These are phyloP conservation scores for Saksenaea vasiformis DNA, from an alignment of 371 early-diverging fungal genomes.

Conservation along the genomic window DNA sequence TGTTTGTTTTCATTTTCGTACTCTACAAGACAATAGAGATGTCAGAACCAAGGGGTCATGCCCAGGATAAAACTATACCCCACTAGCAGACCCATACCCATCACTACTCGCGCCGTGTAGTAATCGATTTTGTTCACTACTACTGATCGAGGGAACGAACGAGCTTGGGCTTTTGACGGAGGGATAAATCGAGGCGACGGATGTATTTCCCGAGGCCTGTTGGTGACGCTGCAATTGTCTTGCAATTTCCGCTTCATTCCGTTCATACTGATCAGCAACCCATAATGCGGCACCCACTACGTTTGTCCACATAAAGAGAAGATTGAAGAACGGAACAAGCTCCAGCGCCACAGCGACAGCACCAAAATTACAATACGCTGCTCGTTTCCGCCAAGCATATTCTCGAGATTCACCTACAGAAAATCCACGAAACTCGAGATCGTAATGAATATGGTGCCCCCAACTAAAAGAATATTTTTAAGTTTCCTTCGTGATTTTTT, in stretches of 20 bases:
- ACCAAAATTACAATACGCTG: conserved; percentile 61
- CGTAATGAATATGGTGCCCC: conserved; percentile 59
- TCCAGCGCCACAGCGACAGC: conserved; percentile 63
- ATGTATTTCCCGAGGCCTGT: conserved; percentile 14
- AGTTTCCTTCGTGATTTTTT: not conserved
- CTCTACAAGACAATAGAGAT: not conserved
- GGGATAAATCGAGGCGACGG: conserved; percentile 21
- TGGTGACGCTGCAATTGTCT: conserved; percentile 15
- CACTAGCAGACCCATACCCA: conserved; percentile 21
- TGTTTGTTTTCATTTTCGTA: not conserved
- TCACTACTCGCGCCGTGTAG: conserved; percentile 11
- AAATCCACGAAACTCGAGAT: conserved; percentile 59
- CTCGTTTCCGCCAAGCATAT: conserved; percentile 45
- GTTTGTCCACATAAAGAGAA: conserved; percentile 77
- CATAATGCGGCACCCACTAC: conserved; percentile 77
- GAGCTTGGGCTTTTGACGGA: conserved; percentile 19
- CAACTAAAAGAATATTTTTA: conserved; percentile 26
- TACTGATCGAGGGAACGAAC: conserved; percentile 20
- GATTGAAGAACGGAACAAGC: conserved; percentile 66
- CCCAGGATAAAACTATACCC: not conserved
- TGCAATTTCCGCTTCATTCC: conserved; percentile 33
- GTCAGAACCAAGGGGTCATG: not conserved
- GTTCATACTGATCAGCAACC: conserved; percentile 65
- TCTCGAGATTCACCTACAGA: conserved; percentile 45
- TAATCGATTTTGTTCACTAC: conserved; percentile 17